A percentile compares a stretch with the other conserved stretches of the same genome.
Conservation (phyloP, 1,284 basidiomycete genomes). For the Phlebopus sp. region DNA sequence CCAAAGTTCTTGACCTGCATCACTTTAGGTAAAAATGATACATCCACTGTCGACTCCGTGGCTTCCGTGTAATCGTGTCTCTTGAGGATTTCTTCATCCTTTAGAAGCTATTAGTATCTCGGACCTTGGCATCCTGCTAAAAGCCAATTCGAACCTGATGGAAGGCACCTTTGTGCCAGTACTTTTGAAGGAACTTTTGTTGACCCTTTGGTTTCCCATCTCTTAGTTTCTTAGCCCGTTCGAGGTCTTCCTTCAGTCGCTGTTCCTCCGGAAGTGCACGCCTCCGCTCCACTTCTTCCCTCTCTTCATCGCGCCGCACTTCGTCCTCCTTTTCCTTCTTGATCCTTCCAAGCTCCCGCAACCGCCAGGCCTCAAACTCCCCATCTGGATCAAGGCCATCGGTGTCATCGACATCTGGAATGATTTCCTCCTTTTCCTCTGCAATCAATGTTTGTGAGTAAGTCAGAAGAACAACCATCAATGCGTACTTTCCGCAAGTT, state of each 20-base stretch:
- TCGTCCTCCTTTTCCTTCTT: constrained; percentile 89
- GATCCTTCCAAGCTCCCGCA: constrained; percentile 88
- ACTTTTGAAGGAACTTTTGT: constrained; percentile 95
- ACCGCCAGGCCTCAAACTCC: constrained; percentile 96
- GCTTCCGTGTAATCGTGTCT: constrained; percentile 86
- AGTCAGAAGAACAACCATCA: background rate
- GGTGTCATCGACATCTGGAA: constrained; percentile 91
- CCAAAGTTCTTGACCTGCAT: constrained; percentile 99
- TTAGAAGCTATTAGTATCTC: constrained; percentile 16
- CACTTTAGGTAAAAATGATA: constrained; percentile 84
- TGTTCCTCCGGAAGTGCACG: constrained; percentile 91
- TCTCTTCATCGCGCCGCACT: constrained; percentile 73
- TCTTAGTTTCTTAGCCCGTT: constrained; percentile 75
- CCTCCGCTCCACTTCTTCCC: constrained; percentile 87
- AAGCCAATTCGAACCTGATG: constrained; percentile 64
- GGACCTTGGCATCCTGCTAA: background rate
- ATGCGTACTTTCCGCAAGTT: constrained; percentile 75
- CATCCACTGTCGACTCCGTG: constrained; percentile 83
- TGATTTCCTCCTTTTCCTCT: constrained; percentile 84
- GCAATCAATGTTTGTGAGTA: constrained; percentile 8
- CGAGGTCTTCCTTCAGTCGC: constrained; percentile 86
- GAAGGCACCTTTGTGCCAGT: constrained; percentile 99
- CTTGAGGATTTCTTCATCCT: constrained; percentile 89
- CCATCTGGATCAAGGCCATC: constrained; percentile 88
- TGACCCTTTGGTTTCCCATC: constrained; percentile 85